Evolutionary conservation across 352 stramenopile species (phyloP), one percentile per base, ranked within the genome.

Genomic region (Peronosclerospora sorghi): DNA sequence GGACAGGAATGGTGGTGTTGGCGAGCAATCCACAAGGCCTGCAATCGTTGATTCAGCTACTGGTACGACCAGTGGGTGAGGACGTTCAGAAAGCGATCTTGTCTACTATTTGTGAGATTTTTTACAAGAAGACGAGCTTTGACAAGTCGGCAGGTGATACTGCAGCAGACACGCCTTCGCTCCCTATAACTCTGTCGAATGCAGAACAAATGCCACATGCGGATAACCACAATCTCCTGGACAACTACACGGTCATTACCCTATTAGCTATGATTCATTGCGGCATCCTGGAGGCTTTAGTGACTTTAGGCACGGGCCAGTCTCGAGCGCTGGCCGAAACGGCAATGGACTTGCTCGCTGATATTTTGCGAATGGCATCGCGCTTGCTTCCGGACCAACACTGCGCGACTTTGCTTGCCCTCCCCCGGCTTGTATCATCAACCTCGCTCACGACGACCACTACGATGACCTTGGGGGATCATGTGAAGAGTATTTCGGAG

Each of bases 231-330:
- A 94, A 91, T 47, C 49, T 94, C 35, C 63, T 94, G 9, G 79
- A 94, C 49, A 91, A 90, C 47, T 94, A 94, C 66, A 90, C 78
- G 2, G 77, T 86, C 4, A 85, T 90, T 37, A 71, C 90, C 21
- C 57, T 94, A 32, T 51, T 94, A 4, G 74, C 78, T 19, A 87
- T 94, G 70, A 76, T 91, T 30, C 81, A 94, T 29, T 91, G 78
- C 37, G 81, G 81, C 0, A 75, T 94, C 15, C 40, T 94, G 13
- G 71, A 94, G 15, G 81, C 78, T 3, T 59, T 94, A 18, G 73
- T 94, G 32, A 88, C 78, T n/a, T 37, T 94, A 5, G 81, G 81
- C 17, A 88, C 76, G 4, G 70, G 79, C 37, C 62, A 68, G 4
- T 83, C 78, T 34, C 73, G 81, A 17, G 61, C 67, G 8, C 65